Base-by-base conservation (phyloP, 495 filamentous ascomycete species). In the Aspergillus mulundensis region DNA sequence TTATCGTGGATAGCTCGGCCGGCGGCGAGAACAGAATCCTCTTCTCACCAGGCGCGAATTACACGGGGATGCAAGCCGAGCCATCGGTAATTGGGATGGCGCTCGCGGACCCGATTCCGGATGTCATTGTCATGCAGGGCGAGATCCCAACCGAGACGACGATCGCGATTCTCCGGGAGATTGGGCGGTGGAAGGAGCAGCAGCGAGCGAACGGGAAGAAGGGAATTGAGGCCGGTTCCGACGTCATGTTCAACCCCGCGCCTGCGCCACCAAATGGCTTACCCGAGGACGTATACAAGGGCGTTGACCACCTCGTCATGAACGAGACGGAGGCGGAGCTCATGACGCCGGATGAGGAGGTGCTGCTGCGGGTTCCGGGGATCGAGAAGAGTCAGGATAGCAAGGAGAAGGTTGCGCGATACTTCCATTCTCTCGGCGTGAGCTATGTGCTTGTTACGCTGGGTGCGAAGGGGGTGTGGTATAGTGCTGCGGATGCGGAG, bases 251-350 rank as follows among this genome's bases (percentile, higher is more conserved):
- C 15, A 98, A 98, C 70, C 92, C 93, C 8, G 88, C 88, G 4
- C 90, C 90, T 14, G 94, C 92, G 8, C 80, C 85, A 32, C 79
- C 81, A 12, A 62, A 65, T 16, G 72, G 72, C 3, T 62, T 97
- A 3, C 90, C 90, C 0, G 74, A 77, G 4, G 79, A 80, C n/a
- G 85, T 79, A 19, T 94, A 88, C 65, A 45, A 55, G 1, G 82
- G 80, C 3, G 76, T 97, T n/a, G 81, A 82, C 14, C 89, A 95
- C 58, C 69, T 97, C 38, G 81, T 97, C 36, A 77, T 97, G 55
- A 97, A 98, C 64, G 92, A 98, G 73, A 91, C 87, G 0, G 94
- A 98, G 70, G 89, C 92, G 0, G 81, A 84, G 14, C 76, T 91
- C 23, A 77, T 96, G 57, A 81, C 79, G 7, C 79, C 59, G 55